Percentiles rank a stretch among this genome's conserved stretches.
Evolutionary conservation across 2,329 filamentous ascomycete species (phyloP).

Genomic region (Didymellaceae sp.): DNA sequence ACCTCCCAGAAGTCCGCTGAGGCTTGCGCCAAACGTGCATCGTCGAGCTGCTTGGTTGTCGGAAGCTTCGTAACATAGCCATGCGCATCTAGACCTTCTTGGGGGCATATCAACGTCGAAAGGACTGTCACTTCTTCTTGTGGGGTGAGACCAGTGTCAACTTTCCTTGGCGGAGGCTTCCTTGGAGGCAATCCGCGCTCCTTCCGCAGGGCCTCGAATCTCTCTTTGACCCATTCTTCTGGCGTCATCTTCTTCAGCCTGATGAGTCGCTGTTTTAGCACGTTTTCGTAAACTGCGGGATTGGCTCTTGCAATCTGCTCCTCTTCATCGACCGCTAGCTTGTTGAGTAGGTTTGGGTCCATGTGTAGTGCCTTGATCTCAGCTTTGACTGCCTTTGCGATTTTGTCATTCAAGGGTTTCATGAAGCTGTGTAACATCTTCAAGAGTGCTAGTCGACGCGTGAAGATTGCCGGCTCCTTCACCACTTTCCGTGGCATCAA

Average conservation of each 20-base stretch:
- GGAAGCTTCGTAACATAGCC: constrained; percentile 79
- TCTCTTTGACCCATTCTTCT: constrained; percentile 73
- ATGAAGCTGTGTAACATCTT: constrained; percentile 71
- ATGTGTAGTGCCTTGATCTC: constrained; percentile 64
- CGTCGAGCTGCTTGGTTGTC: constrained; percentile 68
- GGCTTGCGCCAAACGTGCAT: constrained; percentile 69
- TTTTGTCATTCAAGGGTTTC: constrained; percentile 68
- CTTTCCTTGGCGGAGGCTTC: constrained; percentile 55
- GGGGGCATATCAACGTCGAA: constrained; percentile 65
- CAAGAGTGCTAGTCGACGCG: constrained; percentile 51
- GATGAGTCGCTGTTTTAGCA: constrained; percentile 82
- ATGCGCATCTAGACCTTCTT: constrained; percentile 67
- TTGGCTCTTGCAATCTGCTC: constrained; percentile 73
- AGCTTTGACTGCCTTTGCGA: constrained; percentile 60
- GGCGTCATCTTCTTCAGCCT: constrained; percentile 76
- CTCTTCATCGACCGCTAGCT: constrained; percentile 76
- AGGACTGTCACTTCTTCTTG: constrained; percentile 64
- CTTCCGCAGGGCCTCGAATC: constrained; percentile 44
- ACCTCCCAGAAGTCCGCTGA: constrained; percentile 79
- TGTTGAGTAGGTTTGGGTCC: constrained; percentile 71
- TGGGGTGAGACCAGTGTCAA: constrained; percentile 73
- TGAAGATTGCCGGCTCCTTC: constrained; percentile 51
- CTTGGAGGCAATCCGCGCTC: constrained; percentile 40
- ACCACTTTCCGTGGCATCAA: constrained; percentile 73
- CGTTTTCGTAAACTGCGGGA: constrained; percentile 76